A percentile compares a stretch with the other conserved stretches of the same genome.
These are phyloP conservation scores for Petunia hybrid DNA, from an alignment of 305 asterid species.

Conservation along the genomic window DNA sequence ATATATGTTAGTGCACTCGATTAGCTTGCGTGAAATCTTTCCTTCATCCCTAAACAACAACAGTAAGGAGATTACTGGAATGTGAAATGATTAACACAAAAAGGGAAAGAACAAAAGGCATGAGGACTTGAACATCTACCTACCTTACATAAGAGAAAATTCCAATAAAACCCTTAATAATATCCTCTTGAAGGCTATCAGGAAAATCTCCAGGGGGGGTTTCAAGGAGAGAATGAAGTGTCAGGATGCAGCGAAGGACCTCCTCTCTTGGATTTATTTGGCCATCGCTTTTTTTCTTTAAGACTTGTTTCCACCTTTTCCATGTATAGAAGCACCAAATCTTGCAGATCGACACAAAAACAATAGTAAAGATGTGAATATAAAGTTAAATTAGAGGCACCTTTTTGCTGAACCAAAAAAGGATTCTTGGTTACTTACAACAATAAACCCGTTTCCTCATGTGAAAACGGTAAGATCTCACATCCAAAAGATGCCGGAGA, in stretches of 20 bases:
- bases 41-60: slow-evolving; percentile 78
- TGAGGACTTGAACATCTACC: slow-evolving; percentile 35
- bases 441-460: slow-evolving; percentile 78
- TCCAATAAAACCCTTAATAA: slow-evolving; percentile 68
- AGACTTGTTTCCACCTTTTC: slow-evolving; percentile 77
- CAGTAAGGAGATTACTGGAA: slow-evolving; percentile 38
- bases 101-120: slow-evolving; percentile 33
- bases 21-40: slow-evolving; percentile 80
- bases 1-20: slow-evolving; percentile 84
- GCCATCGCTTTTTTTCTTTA: slow-evolving; percentile 53
- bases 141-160: slow-evolving; percentile 79
- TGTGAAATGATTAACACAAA: slow-evolving; percentile 18
- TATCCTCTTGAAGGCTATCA: slow-evolving; percentile 71
- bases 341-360: slow-evolving; percentile 50
- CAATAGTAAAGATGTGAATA: slow-evolving; percentile 22
- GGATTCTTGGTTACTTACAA: slow-evolving; percentile 50
- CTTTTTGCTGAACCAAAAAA: slow-evolving; percentile 30
- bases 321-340: slow-evolving; percentile 79
- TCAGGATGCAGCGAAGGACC: slow-evolving; percentile 75
- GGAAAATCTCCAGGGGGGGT: slow-evolving; percentile 94
- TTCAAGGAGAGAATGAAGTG: slow-evolving; percentile 93
- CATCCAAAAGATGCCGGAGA: slow-evolving; percentile 86
- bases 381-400: not conserved
- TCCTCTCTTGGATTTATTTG: slow-evolving; percentile 79
- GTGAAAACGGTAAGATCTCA: slow-evolving; percentile 74